A percentile compares a stretch with the other conserved stretches of the same genome.
phyloP scores from a whole-genome alignment of 306 rosid genomes.

The Begonia peltatifolia region DNA sequence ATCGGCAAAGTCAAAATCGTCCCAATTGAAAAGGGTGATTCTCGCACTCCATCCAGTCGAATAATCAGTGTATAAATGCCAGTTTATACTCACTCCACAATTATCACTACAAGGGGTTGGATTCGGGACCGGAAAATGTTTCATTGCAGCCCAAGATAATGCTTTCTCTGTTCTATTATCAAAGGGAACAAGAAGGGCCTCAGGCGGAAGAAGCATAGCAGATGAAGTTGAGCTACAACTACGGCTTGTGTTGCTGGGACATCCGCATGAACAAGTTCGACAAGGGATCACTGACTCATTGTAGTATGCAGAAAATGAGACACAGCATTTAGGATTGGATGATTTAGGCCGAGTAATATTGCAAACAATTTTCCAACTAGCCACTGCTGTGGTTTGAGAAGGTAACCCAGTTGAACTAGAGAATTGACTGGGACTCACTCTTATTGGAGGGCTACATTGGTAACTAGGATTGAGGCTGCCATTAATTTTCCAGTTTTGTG shows the following conservation, averaged over 20 bases:
- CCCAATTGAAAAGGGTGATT: slow-evolving; percentile 91
- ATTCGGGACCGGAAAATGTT: slow-evolving; percentile 38
- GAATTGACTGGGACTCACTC: slow-evolving; percentile 59
- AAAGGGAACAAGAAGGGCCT: slow-evolving; percentile 77
- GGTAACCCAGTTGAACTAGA: slow-evolving; percentile 59
- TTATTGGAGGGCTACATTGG: slow-evolving; percentile 65
- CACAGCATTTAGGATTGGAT: slow-evolving; percentile 59
- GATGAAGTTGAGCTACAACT: slow-evolving; percentile 55
- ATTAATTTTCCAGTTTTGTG: slow-evolving; percentile 71
- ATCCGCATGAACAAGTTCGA: slow-evolving; percentile 92
- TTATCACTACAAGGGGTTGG: slow-evolving; percentile 81
- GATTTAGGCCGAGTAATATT: slow-evolving; percentile 53
- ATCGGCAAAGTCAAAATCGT: slow-evolving; percentile 48
- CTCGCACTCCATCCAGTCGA: slow-evolving; percentile 79
- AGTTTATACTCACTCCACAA: slow-evolving; percentile 85
- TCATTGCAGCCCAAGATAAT: slow-evolving; percentile 56
- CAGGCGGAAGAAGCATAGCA: slow-evolving; percentile 86
- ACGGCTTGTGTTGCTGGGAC: slow-evolving; percentile 29
- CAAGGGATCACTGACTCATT: slow-evolving; percentile 92
- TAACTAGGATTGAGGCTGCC: slow-evolving; percentile 73
- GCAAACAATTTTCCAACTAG: slow-evolving; percentile 98
- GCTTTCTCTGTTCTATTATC: slow-evolving; percentile 59
- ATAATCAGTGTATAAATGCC: slow-evolving; percentile 77
- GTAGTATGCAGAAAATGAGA: slow-evolving; percentile 81
- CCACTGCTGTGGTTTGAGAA: slow-evolving; percentile 49